Conservation (phyloP, 148 eudicot species). For the Selenicereus undatus region DNA sequence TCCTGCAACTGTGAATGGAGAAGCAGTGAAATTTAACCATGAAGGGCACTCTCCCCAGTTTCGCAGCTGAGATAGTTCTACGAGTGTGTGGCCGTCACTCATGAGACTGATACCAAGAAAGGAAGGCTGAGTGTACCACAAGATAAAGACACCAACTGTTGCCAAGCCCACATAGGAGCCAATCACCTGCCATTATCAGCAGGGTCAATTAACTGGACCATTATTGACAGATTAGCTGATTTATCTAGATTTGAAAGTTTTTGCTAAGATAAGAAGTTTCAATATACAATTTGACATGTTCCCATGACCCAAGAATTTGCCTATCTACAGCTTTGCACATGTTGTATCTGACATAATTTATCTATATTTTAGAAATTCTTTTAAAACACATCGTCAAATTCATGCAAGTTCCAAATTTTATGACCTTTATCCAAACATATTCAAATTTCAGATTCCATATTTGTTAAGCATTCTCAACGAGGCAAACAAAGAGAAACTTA, state of each 20-base stretch:
- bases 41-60: conserved; percentile 80
- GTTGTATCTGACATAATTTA: background rate
- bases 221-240: background rate
- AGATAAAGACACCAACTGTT: conserved; percentile 71
- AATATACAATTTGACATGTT: background rate
- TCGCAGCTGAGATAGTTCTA: conserved; percentile 54
- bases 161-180: conserved; percentile 85
- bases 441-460: background rate
- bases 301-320: background rate
- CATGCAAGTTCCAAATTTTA: background rate
- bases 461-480: background rate
- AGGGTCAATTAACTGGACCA: background rate
- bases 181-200: conserved; percentile 51
- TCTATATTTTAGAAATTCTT: background rate
- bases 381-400: background rate
- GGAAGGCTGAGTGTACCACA: conserved; percentile 82
- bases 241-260: background rate
- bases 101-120: conserved; percentile 64
- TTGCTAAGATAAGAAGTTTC: background rate
- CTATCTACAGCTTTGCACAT: too few species aligned
- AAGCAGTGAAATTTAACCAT: conserved; percentile 73
- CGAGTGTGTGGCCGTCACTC: conserved; percentile 71
- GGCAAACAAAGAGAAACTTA: background rate
- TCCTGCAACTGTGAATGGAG: conserved; percentile 61
- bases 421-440: background rate